Evolutionary conservation across 2,329 filamentous ascomycete genomes (phyloP), one percentile per base, ranked within the genome.

Genomic region (Cryphonectria carpinicola): DNA sequence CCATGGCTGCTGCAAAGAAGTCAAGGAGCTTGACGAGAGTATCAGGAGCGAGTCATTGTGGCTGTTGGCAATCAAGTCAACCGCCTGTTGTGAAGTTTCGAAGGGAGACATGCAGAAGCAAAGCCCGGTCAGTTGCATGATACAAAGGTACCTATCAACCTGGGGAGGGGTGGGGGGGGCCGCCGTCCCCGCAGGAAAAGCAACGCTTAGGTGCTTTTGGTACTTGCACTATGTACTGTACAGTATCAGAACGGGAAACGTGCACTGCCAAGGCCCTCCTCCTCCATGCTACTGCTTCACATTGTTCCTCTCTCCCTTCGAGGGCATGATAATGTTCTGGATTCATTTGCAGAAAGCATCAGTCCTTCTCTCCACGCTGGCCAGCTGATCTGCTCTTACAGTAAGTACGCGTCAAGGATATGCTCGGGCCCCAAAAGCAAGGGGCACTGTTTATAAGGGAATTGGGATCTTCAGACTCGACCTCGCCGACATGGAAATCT

Each of bases 1-100:
- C 79, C 78, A 79, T 79, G 71, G 54, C 60, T 67, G 52, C 67
- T 61, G 63, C n/a, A 11, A 10, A 8, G 46, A 49, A 67, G 56
- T 62, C 46, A 25, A 64, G 49, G 17, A 49, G 5, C 28, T 67
- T 35, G 58, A 54, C 28, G 32, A 5, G 13, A 46, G 5, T 25
- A 17, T 25, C 22, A n/a, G 22, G 37, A 58, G 49, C 19, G 4
- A 14, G 14, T 49, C 65, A 19, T 56, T 62, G n/a, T 54, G 63
- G 64, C 37, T 58, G 63, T 56, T 67, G 65, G 46, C 56, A 58
- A 67, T 70, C 71, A 68, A 8, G 69, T 71, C 66, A 71, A 71
- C 71, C 66, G 71, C 65, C 54, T 69, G 68, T 71, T 52, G 68
- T 69, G 68, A 10, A 6, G 46, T n/a, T 49, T 49, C 46, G 46